Evolutionary conservation across 1,284 basidiomycete species (phyloP).

Genomic region (Anthracocystis walkeri): DNA sequence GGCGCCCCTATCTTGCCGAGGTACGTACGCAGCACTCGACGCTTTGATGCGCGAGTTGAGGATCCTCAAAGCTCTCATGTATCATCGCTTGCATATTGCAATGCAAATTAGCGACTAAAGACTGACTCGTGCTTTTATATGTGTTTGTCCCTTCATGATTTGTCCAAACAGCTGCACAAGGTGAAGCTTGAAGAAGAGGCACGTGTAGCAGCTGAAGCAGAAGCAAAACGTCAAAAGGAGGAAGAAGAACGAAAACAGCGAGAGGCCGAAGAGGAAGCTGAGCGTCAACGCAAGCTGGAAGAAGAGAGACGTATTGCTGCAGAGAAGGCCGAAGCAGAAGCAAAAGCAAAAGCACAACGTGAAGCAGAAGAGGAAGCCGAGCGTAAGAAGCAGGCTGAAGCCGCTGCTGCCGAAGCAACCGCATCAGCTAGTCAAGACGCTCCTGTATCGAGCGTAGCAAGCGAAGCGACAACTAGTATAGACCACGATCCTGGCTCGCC

Average conservation of each 20-base stretch:
- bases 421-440: not conserved
- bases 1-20: slow-evolving; percentile 56
- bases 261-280: slow-evolving; percentile 31
- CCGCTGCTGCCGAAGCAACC: not conserved
- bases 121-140: slow-evolving; percentile 16
- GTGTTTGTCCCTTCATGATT: too few species aligned
- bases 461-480: slow-evolving; percentile 16
- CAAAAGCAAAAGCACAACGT: slow-evolving; percentile 18
- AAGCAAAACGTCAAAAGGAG: slow-evolving; percentile 26
- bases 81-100: not conserved
- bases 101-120: not conserved
- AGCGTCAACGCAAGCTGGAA: slow-evolving; percentile 30
- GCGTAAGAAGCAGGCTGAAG: slow-evolving; percentile 13
- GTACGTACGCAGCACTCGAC: slow-evolving; percentile 25
- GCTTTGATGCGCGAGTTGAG: not conserved
- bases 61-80: not conserved
- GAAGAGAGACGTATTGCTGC: slow-evolving; percentile 29
- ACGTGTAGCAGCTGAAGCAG: slow-evolving; percentile 35
- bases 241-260: slow-evolving; percentile 45
- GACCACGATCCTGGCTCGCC: slow-evolving; percentile 46
- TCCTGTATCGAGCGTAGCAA: slow-evolving; percentile 14
- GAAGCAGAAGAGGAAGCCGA: slow-evolving; percentile 33
- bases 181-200: slow-evolving; percentile 39
- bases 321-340: slow-evolving; percentile 31
- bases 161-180: slow-evolving; percentile 16